Conservation (phyloP, 257 asterid species). For the Coffea canephora region DNA sequence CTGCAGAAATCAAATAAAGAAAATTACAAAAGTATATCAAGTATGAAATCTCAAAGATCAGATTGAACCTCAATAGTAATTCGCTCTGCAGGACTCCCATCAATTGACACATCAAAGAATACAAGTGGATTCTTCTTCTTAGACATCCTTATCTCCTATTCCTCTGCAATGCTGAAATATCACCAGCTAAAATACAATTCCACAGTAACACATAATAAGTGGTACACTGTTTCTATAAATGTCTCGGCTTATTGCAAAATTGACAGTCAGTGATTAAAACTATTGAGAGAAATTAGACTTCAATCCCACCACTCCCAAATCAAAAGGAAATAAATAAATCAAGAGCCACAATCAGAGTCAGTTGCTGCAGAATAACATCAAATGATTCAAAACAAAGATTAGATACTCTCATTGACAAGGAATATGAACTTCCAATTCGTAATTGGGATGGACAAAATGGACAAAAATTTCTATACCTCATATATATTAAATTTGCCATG, state of each 20-base stretch:
- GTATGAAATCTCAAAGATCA: slow-evolving; percentile 3
- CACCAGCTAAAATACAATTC: slow-evolving; percentile 3
- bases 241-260: not conserved
- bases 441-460: no score
- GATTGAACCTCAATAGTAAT: slow-evolving; percentile 69
- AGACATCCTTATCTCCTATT: slow-evolving; percentile 46
- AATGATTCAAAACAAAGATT: no score
- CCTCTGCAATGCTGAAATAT: slow-evolving; percentile 25
- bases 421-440: not conserved
- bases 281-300: not conserved
- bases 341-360: no score
- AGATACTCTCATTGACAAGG: not conserved
- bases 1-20: not conserved
- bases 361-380: no score
- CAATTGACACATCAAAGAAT: slow-evolving; percentile 74
- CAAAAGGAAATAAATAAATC: no score
- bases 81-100: slow-evolving; percentile 63
- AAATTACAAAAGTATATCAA: slow-evolving; percentile 11
- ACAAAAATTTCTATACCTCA: not conserved
- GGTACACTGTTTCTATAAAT: no score
- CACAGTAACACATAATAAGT: not conserved
- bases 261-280: not conserved
- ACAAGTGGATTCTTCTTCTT: slow-evolving; percentile 68
- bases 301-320: not conserved
- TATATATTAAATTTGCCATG: not conserved